phyloP scores from a whole-genome alignment of 495 filamentous ascomycete species.

The Amorphotheca resinae region DNA sequence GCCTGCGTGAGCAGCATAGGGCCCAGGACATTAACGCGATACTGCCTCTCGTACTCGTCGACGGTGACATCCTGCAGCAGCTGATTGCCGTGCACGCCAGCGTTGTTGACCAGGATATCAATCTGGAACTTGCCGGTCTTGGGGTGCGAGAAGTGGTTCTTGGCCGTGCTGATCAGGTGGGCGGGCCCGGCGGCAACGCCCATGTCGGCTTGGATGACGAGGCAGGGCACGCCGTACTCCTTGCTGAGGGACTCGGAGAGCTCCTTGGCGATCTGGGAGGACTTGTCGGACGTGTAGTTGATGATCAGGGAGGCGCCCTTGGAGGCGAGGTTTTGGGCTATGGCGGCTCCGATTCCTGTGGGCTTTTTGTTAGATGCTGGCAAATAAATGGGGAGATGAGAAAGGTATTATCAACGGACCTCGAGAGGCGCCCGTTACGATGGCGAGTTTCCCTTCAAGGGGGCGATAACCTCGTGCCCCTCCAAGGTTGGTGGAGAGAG shows the following conservation, averaged over 20 bases:
- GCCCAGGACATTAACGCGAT: constrained; percentile 74
- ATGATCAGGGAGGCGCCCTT: constrained; percentile 61
- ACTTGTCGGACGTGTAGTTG: constrained; percentile 56
- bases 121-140: constrained; percentile 42
- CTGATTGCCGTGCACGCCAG: constrained; percentile 53
- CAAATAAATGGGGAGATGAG: neutral
- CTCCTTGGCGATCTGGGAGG: constrained; percentile 26
- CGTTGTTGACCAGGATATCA: constrained; percentile 86
- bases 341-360: constrained; percentile 76
- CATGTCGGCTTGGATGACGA: constrained; percentile 33
- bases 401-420: constrained; percentile 32
- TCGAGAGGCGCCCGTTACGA: constrained; percentile 67
- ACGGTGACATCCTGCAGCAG: constrained; percentile 42
- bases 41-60: constrained; percentile 56
- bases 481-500: constrained; percentile 12
- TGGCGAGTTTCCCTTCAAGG: constrained; percentile 57
- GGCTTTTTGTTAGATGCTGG: constrained; percentile 7
- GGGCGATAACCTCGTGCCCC: constrained; percentile 18
- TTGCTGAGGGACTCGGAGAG: constrained; percentile 24
- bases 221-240: constrained; percentile 26
- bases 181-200: constrained; percentile 26
- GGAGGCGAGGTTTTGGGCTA: constrained; percentile 61
- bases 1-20: constrained; percentile 72
- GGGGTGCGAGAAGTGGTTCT: constrained; percentile 20
- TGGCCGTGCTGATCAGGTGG: constrained; percentile 24